phyloP scores from a whole-genome alignment of 2,329 filamentous ascomycete genomes.

The Penicillium sp. region DNA sequence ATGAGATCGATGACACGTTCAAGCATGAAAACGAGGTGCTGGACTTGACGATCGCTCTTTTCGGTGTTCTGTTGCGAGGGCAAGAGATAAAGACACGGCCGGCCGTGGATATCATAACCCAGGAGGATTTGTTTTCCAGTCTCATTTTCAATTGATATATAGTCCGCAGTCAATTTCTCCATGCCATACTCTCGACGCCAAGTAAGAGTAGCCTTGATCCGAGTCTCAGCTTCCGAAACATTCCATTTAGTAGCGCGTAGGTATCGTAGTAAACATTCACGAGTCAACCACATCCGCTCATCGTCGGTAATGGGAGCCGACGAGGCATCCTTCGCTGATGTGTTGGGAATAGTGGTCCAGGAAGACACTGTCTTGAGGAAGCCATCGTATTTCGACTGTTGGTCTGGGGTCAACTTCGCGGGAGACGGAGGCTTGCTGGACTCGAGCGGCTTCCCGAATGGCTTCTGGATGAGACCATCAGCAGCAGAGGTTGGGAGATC shows the following conservation, averaged over 20 bases:
- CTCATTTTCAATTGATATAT: constrained; percentile 92
- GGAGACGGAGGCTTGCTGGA: constrained; percentile 61
- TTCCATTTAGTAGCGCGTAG: constrained; percentile 93
- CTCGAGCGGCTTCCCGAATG: constrained; percentile 62
- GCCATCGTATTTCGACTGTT: constrained; percentile 78
- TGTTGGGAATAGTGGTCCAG: constrained; percentile 73
- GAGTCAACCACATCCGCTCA: constrained; percentile 88
- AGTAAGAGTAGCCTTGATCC: constrained; percentile 77
- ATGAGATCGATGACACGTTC: constrained; percentile 88
- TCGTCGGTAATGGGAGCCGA: constrained; percentile 71
- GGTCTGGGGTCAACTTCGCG: constrained; percentile 70
- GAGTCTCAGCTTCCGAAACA: constrained; percentile 72
- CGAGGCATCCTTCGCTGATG: constrained; percentile 61
- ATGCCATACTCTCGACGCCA: constrained; percentile 94
- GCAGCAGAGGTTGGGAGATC: constrained; percentile 42
- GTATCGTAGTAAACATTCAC: constrained; percentile 90
- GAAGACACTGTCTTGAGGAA: constrained; percentile 71
- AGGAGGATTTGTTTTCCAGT: constrained; percentile 93
- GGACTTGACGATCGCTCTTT: constrained; percentile 79
- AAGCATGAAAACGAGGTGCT: constrained; percentile 95
- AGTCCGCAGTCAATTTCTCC: constrained; percentile 73
- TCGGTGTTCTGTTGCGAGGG: constrained; percentile 93
- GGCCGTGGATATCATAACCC: constrained; percentile 81
- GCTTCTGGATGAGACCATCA: constrained; percentile 56
- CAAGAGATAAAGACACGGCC: constrained; percentile 90